Conservation (phyloP, 2,329 filamentous ascomycete species). For the Cladosporium phlei region DNA sequence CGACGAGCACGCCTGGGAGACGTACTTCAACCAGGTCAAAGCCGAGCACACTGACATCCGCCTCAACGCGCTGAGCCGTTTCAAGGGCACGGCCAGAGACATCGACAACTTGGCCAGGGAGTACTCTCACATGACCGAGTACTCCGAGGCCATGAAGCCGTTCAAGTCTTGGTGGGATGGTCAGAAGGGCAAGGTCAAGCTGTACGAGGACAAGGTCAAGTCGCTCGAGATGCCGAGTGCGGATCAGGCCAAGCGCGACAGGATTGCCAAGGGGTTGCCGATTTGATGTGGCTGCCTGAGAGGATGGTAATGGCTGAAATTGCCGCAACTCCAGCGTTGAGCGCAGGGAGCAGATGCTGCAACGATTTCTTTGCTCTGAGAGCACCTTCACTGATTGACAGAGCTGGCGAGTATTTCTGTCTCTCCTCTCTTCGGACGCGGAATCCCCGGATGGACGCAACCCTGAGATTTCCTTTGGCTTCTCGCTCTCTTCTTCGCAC, state of each 20-base stretch:
- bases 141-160: neutral
- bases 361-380: too few relatives aligned
- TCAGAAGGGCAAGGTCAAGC: conserved; percentile 31
- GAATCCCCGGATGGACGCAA: too few relatives aligned
- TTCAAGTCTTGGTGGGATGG: conserved; percentile 39
- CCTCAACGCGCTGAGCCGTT: conserved; percentile 37
- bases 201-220: conserved; percentile 27
- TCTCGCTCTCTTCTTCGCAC: too few relatives aligned
- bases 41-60: conserved; percentile 35
- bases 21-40: conserved; percentile 25
- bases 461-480: too few relatives aligned
- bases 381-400: too few relatives aligned
- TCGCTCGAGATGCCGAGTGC: conserved; percentile 15
- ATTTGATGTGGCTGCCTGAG: too few relatives aligned
- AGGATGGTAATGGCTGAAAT: too few relatives aligned
- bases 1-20: conserved; percentile 30
- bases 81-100: conserved; percentile 35
- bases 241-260: conserved; percentile 15
- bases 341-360: too few relatives aligned
- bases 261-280: conserved; percentile 13
- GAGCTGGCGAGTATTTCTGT: too few relatives aligned
- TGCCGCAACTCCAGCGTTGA: too few relatives aligned
- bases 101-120: conserved; percentile 26
- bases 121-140: conserved; percentile 11
- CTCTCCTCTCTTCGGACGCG: too few relatives aligned